A percentile compares a stretch with the other conserved stretches of the same genome.
Evolutionary conservation across 176 grass and related monocot species (phyloP).

Genomic region (Aegilops bicornis): DNA sequence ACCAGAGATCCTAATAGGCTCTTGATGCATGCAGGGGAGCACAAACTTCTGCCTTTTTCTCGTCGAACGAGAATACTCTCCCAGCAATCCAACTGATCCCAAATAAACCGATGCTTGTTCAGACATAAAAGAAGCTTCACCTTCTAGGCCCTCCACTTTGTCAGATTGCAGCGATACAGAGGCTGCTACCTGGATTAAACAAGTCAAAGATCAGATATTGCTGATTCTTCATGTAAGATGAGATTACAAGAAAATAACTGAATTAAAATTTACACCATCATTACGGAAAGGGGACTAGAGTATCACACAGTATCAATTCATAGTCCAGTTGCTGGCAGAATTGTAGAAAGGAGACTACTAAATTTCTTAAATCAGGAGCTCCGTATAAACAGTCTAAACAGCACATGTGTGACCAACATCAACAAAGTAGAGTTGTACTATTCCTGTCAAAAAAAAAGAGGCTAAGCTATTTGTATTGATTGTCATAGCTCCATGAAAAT

Average conservation of each 20-base stretch:
- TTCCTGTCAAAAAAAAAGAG: neutral
- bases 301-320: neutral
- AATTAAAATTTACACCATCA: neutral
- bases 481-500: neutral
- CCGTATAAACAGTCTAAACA: neutral
- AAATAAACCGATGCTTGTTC: conserved; percentile 57
- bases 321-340: neutral
- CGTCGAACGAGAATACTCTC: conserved; percentile 57
- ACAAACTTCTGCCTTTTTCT: conserved; percentile 53
- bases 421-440: neutral
- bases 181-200: conserved; percentile 33
- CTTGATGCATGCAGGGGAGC: conserved; percentile 45
- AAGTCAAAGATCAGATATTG: neutral
- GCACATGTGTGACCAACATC: neutral
- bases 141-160: conserved; percentile 54
- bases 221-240: neutral
- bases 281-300: neutral
- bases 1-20: conserved; percentile 24
- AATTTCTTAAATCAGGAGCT: neutral
- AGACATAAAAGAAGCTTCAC: conserved; percentile 77
- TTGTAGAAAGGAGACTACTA: neutral
- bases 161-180: conserved; percentile 31
- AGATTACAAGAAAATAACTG: neutral
- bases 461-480: neutral
- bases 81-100: conserved; percentile 61